phyloP scores from a whole-genome alignment of 306 rosid species.

The Cyclanthera cordifolia region DNA sequence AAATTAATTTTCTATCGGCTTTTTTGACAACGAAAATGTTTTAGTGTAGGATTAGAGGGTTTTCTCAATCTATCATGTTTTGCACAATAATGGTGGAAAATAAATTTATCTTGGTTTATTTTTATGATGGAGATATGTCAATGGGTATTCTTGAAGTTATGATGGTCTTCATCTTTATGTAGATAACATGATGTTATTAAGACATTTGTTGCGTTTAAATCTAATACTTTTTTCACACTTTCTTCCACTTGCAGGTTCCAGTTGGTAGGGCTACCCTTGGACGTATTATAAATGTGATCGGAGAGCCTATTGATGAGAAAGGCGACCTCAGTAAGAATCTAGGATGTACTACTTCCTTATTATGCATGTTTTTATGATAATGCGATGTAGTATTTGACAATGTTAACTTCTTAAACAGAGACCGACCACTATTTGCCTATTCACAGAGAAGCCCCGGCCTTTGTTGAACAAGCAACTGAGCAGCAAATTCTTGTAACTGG shows the following conservation, averaged over 20 bases:
- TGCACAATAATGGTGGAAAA: not conserved
- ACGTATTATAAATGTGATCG: constrained; percentile 85
- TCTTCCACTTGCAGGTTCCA: constrained; percentile 51
- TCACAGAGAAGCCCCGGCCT: constrained; percentile 94
- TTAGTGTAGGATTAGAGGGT: too few relatives aligned
- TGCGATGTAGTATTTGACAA: constrained; percentile 7
- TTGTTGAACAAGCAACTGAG: constrained; percentile 91
- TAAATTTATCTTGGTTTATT: not conserved
- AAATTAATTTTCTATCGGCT: too few relatives aligned
- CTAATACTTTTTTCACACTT: not conserved
- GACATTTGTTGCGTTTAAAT: not conserved
- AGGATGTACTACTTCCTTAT: not conserved
- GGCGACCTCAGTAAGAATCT: constrained; percentile 62
- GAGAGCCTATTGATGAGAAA: constrained; percentile 82
- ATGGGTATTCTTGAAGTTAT: not conserved
- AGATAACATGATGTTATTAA: not conserved
- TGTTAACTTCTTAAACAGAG: constrained; percentile 22
- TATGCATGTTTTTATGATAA: not conserved
- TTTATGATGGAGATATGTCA: not conserved
- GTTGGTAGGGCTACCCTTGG: constrained; percentile 98
- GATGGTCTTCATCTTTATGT: not conserved
- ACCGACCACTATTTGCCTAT: constrained; percentile 92
- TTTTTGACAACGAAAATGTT: too few relatives aligned
- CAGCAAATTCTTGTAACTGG: constrained; percentile 90
- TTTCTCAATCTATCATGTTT: too few relatives aligned